Base-by-base conservation (phyloP, 805 yeast genomes). In the Saturnispora sanitii region DNA sequence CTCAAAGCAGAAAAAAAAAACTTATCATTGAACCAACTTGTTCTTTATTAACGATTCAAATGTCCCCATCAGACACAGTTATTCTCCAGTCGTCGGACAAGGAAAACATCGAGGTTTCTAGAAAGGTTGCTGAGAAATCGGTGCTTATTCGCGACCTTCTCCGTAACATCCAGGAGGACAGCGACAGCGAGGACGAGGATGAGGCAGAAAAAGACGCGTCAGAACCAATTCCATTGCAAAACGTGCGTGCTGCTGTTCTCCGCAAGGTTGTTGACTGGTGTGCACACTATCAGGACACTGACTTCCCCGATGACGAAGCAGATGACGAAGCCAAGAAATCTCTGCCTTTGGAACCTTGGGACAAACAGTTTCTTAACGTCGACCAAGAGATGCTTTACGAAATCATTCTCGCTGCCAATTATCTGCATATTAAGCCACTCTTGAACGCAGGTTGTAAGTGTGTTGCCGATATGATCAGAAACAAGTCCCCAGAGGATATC, bases 301-400 rank as follows among this genome's bases (percentile, higher is more conserved):
- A 68, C 16, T 79, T 79, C 61, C 83, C 84, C 16, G 86, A 79
- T 47, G 77, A 73, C 37, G 88, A 80, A 40, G 85, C 77, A 43
- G 95, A 85, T 48, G 88, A 82, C 40, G 94, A 85, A 50, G 74
- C 84, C 19, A 77, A 82, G 58, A 84, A 83, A 57, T 72, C 90
- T n/a, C 86, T 87, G 2, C 96, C 95, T 3, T 86, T 90, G 38
- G 90, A 82, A 46, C 87, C 87, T 35, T 90, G 97, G 97, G 97
- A 90, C 64, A 83, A 84, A 60, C 85, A 83, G 60, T 90, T 88
- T 60, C 72, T 90, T 52, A 83, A 84, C 56, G 96, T 90, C 29
- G 97, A 90, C 62, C 97, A 82, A 56, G 90, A 82, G 51, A 82
- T 82, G 88, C 68, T 82, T 43, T 82, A 82, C 50, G 92, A 81